Evolutionary conservation across 129 eudicot species (phyloP).

Genomic region (Deinandra increscens): DNA sequence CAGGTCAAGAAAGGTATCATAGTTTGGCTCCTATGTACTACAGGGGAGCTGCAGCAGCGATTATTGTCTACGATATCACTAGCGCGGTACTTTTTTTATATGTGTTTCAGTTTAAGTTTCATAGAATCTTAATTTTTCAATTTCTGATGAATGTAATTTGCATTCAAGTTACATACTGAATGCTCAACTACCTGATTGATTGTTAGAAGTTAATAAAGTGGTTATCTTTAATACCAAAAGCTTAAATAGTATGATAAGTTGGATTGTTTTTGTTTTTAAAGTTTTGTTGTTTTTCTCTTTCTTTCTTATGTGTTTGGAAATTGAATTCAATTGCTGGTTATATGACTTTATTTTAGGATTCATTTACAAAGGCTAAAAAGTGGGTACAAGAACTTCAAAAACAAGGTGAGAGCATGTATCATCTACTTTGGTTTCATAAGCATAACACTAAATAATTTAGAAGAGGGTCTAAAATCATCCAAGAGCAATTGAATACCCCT

Average conservation of each 20-base stretch:
- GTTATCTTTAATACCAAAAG: background rate
- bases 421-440: constrained; percentile 3
- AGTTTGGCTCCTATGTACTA: constrained; percentile 99
- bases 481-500: background rate
- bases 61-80: constrained; percentile 87
- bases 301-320: constrained; percentile 16
- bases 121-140: background rate
- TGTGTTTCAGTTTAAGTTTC: background rate
- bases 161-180: background rate
- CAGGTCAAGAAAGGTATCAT: constrained; percentile 99
- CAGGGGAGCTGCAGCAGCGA: constrained; percentile 98
- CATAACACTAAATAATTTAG: background rate
- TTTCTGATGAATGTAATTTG: too few relatives aligned
- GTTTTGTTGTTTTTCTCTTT: background rate
- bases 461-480: background rate
- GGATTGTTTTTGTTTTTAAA: background rate
- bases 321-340: background rate
- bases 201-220: background rate
- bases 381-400: constrained; percentile 98
- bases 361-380: constrained; percentile 86
- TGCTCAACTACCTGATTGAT: background rate
- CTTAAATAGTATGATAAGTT: background rate
- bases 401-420: constrained; percentile 62
- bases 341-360: constrained; percentile 55
- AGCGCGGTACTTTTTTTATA: constrained; percentile 45